Conservation (phyloP, 1,284 basidiomycete species). For the Rhodotorula mucilaginosa region DNA sequence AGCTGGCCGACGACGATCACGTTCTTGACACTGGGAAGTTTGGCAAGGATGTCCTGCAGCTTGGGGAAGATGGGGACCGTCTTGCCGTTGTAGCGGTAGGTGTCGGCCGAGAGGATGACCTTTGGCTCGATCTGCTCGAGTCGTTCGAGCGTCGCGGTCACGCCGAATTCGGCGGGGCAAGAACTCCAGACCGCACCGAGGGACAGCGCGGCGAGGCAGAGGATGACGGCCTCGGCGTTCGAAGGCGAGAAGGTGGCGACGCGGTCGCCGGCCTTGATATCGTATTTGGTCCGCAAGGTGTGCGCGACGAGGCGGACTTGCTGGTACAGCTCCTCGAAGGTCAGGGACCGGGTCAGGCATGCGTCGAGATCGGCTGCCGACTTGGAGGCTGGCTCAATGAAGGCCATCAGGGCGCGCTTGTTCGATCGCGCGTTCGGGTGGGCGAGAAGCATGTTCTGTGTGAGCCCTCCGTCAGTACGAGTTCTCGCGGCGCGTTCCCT, state of each 20-base stretch:
- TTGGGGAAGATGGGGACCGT: conserved; percentile 42
- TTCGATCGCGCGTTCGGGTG: conserved; percentile 37
- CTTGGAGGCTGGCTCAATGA: conserved; percentile 36
- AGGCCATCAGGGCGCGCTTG: conserved; percentile 33
- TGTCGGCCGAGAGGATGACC: conserved; percentile 49
- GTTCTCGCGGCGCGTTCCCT: neutral
- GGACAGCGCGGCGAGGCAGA: conserved; percentile 61
- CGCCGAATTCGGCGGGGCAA: conserved; percentile 82
- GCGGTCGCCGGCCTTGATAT: conserved; percentile 35
- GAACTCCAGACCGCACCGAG: conserved; percentile 75
- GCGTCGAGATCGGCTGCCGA: conserved; percentile 16
- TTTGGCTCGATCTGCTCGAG: conserved; percentile 48
- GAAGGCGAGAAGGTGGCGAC: conserved; percentile 41
- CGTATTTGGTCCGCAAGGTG: conserved; percentile 29
- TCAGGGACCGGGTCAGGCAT: conserved; percentile 28
- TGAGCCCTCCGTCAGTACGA: neutral
- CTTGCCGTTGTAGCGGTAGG: conserved; percentile 48
- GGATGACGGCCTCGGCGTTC: conserved; percentile 41
- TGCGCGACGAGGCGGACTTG: conserved; percentile 39
- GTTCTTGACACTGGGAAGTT: conserved; percentile 43
- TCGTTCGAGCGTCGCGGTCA: conserved; percentile 77
- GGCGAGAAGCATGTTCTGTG: conserved; percentile 66
- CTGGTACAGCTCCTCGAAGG: conserved; percentile 41
- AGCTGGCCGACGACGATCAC: conserved; percentile 46
- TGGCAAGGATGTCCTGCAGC: conserved; percentile 42